These are phyloP conservation scores for Crithidia fasciculata DNA, from an alignment of 208 protist species.

Conservation along the genomic window DNA sequence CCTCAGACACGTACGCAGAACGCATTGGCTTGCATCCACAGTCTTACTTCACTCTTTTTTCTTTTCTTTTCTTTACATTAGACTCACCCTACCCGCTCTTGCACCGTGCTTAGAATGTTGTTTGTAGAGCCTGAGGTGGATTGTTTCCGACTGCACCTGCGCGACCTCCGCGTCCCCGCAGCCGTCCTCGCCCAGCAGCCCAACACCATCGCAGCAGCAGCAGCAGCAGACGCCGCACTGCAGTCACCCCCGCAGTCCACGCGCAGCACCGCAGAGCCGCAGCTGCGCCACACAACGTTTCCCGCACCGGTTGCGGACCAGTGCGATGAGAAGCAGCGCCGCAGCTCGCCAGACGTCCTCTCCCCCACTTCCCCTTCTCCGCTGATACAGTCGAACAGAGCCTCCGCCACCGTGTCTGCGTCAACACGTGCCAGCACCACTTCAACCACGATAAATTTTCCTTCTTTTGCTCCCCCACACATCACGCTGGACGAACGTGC, in stretches of 20 bases:
- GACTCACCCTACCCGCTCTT: no score
- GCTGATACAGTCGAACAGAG: background rate
- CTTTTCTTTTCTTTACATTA: no score
- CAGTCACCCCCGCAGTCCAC: background rate
- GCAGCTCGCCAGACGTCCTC: background rate
- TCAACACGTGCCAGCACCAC: conserved; percentile 5
- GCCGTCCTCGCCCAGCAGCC: conserved; percentile 36
- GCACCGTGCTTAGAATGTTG: conserved; percentile 34
- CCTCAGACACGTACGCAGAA: no score
- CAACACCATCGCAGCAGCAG: background rate
- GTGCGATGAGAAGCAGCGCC: background rate
- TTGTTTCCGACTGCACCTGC: conserved; percentile 64
- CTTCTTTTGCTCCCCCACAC: background rate
- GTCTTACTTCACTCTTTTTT: no score
- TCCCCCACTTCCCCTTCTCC: background rate
- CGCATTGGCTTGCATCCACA: no score
- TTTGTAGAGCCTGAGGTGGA: conserved; percentile 75
- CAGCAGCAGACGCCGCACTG: background rate
- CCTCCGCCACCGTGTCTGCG: conserved; percentile 5
- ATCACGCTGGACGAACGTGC: conserved; percentile 52
- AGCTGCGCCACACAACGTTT: background rate
- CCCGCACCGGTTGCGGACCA: background rate
- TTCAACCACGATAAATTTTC: background rate
- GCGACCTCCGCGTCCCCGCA: conserved; percentile 42
- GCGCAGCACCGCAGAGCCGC: conserved; percentile 1